A percentile compares a stretch with the other conserved stretches of the same genome.
Evolutionary conservation across 1,139 yeast genomes (phyloP).

Genomic region (Pichia sp.): DNA sequence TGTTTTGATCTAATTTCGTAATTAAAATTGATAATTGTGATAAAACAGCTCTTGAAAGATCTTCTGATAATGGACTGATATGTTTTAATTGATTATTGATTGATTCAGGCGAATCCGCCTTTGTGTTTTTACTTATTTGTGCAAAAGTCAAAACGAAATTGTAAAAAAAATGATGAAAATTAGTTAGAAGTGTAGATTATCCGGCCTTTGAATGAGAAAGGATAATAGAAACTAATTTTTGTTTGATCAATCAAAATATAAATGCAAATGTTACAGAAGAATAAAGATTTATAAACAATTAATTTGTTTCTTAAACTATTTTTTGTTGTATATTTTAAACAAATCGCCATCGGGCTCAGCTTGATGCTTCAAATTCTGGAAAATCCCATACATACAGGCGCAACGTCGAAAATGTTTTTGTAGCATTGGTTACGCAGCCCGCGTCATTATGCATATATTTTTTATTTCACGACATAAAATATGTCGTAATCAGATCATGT

Average conservation of each 20-base stretch:
- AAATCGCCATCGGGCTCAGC: constrained; percentile 3
- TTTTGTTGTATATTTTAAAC: no score
- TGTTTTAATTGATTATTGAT: constrained; percentile 2
- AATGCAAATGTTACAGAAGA: not conserved
- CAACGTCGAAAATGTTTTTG: not conserved
- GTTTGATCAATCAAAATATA: not conserved
- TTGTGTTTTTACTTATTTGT: constrained; percentile 10
- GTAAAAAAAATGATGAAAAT: not conserved
- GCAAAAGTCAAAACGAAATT: constrained; percentile 16
- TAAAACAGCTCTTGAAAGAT: constrained; percentile 35
- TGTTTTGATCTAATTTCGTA: constrained; percentile 37
- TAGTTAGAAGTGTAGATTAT: not conserved
- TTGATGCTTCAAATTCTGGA: not conserved
- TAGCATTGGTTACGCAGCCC: constrained; percentile 3
- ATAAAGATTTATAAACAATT: not conserved
- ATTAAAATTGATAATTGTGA: constrained; percentile 51
- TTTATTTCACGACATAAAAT: not conserved
- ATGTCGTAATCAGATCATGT: no score
- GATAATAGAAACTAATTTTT: not conserved
- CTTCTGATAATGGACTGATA: constrained; percentile 16
- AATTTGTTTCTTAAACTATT: no score
- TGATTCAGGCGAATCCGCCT: constrained; percentile 23
- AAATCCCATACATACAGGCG: no score
- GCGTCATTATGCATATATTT: no score
- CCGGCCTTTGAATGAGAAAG: not conserved